Evolutionary conservation across 805 yeast species (phyloP).

Genomic region (Kuraishia capsulata): DNA sequence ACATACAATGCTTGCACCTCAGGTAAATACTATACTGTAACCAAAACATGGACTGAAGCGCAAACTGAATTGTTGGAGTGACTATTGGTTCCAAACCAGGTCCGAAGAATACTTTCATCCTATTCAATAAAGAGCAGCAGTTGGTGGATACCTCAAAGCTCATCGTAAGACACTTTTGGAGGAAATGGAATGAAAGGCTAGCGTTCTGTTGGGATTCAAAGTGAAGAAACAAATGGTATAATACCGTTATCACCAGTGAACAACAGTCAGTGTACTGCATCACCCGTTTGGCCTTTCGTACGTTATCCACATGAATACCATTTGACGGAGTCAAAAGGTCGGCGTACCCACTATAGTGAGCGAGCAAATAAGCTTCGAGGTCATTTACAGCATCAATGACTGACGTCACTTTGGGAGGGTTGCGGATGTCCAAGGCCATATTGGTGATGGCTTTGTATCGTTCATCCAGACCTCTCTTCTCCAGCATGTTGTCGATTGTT

Average conservation of each 20-base stretch:
- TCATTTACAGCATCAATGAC: conserved; percentile 20
- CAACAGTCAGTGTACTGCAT: conserved; percentile 16
- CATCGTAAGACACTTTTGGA: conserved; percentile 20
- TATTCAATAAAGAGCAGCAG: conserved; percentile 20
- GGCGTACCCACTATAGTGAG: conserved; percentile 17
- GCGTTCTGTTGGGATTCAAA: conserved; percentile 23
- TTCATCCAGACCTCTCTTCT: conserved; percentile 20
- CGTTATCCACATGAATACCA: conserved; percentile 9
- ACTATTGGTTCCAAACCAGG: conserved; percentile 29
- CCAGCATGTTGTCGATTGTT: conserved; percentile 21
- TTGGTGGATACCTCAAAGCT: conserved; percentile 23
- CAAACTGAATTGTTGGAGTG: conserved; percentile 21
- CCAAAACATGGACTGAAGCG: neutral
- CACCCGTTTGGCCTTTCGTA: conserved; percentile 10
- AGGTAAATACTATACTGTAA: neutral
- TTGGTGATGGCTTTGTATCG: conserved; percentile 21
- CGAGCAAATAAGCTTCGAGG: conserved; percentile 23
- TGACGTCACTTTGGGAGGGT: conserved; percentile 23
- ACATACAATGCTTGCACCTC: neutral
- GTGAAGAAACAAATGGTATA: conserved; percentile 27
- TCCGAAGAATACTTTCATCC: conserved; percentile 29
- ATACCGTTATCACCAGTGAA: conserved; percentile 22
- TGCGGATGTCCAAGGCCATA: conserved; percentile 22
- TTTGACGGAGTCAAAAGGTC: conserved; percentile 7
- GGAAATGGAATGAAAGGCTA: conserved; percentile 23